A percentile compares a stretch with the other conserved stretches of the same genome.
phyloP scores from a whole-genome alignment of 495 filamentous ascomycete species.

The Lasiosphaeriaceae sp. region DNA sequence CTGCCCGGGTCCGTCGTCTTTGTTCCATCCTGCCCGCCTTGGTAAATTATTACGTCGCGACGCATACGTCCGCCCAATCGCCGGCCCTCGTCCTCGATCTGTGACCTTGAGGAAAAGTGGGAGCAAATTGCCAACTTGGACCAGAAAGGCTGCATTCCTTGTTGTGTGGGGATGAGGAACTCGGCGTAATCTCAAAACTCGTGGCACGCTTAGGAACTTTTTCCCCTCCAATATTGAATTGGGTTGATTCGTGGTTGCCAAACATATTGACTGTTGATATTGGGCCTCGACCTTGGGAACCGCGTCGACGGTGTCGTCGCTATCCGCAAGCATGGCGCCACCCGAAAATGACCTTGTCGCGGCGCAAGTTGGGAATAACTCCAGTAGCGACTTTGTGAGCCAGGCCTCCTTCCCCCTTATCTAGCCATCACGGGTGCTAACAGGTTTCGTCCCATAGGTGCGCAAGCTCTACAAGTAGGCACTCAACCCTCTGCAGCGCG shows the following conservation, averaged over 20 bases:
- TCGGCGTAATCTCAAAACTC: background rate
- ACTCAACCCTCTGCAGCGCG: conserved; percentile 20
- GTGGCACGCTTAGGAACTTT: background rate
- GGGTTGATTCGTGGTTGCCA: background rate
- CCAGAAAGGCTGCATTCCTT: background rate
- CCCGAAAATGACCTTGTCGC: conserved; percentile 35
- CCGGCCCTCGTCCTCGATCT: background rate
- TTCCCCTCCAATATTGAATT: background rate
- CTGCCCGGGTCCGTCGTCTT: background rate
- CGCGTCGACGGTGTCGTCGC: background rate
- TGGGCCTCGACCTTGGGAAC: background rate
- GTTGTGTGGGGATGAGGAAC: background rate
- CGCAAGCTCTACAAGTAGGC: conserved; percentile 95
- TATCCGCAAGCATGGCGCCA: conserved; percentile 36
- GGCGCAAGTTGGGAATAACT: conserved; percentile 43
- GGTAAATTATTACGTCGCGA: background rate
- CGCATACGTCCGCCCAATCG: background rate
- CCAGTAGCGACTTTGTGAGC: conserved; percentile 48
- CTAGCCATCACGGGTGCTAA: conserved; percentile 1
- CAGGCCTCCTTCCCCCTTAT: background rate
- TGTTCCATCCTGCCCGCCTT: background rate
- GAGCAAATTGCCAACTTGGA: background rate
- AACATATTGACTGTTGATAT: background rate
- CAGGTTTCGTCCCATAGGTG: conserved; percentile 54
- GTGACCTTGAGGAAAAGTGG: background rate